Base-by-base conservation (phyloP, 2,329 filamentous ascomycete genomes). In the Penicillium fuscoglaucum region DNA sequence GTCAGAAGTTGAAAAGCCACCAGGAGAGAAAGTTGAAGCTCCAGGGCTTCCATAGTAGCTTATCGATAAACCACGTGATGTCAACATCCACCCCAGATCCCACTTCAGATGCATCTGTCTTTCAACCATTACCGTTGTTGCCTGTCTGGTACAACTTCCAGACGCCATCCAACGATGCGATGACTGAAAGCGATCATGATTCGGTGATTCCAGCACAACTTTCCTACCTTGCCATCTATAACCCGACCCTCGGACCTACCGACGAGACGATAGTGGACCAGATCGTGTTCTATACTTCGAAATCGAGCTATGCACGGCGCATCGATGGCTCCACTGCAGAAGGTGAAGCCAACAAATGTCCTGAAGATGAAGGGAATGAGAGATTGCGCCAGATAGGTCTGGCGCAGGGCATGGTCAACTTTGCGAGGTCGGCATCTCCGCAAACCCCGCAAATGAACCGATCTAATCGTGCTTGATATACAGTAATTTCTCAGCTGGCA, bases 331-430 rank as follows among this genome's bases (percentile, higher is more conserved):
- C 61, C 3, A 26, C 50, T 8, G 40, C 21, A 2, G 63, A 71
- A 52, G 64, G 67, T 28, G 62, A 68, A 44, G 63, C 68, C 39
- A 66, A 67, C 49, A 74, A 68, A 40, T 68, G 75, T 29, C 66
- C 68, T 10, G 79, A 84, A 49, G 86, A 90, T 64, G 87, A 92
- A 69, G 86, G 87, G 70, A 95, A 98, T 75, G 90, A 96, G 78
- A 89, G 88, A 67, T 80, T 98, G 68, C 86, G 95, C 64, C 93
- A 97, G 80, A 92, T 99, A 72, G 95, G 95, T 39, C 85, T 99
- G 62, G 95, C 95, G 41, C 95, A 99, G 79, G 95, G 93, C 72
- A 96, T 98, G 89, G 89, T 96, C 59, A 90, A 88, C 72, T 99
- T 99, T 78, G 90, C 90, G 65, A 85, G 82, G 84, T 87, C 77